Conservation (phyloP, 352 stramenopile genomes). For the Phytophthora sojae region DNA sequence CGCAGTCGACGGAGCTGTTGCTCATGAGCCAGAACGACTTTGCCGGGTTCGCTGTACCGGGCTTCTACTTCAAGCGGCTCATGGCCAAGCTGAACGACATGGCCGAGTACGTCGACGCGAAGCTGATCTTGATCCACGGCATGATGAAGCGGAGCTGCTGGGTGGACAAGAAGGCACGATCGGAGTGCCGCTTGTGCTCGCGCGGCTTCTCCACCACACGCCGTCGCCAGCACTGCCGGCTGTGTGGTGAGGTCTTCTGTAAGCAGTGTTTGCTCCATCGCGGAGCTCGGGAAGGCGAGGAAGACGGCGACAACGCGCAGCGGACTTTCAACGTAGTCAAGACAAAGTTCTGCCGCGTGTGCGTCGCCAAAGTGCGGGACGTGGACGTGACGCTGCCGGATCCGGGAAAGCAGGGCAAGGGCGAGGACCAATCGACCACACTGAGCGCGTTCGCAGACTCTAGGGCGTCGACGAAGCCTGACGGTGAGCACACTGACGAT, state of each 20-base stretch:
- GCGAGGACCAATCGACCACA: slow-evolving; percentile 5
- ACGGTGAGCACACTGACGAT: slow-evolving; percentile 31
- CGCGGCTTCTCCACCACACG: slow-evolving; percentile 59
- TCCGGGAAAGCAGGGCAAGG: slow-evolving; percentile 18
- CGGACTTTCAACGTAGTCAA: slow-evolving; percentile 51
- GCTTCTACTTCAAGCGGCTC: slow-evolving; percentile 49
- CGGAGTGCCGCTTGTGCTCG: slow-evolving; percentile 64
- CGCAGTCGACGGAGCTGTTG: slow-evolving; percentile 55
- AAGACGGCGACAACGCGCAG: slow-evolving; percentile 15
- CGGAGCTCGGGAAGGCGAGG: slow-evolving; percentile 28
- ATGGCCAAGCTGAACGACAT: slow-evolving; percentile 62
- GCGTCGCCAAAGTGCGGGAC: slow-evolving; percentile 56
- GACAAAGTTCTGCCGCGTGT: slow-evolving; percentile 70
- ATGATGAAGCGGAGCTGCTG: slow-evolving; percentile 54
- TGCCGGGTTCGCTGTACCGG: slow-evolving; percentile 37
- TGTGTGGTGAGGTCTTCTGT: slow-evolving; percentile 83
- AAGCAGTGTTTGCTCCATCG: slow-evolving; percentile 64
- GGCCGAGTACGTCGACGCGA: slow-evolving; percentile 57
- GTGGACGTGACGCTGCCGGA: slow-evolving; percentile 34
- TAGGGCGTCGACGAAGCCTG: slow-evolving; percentile 26
- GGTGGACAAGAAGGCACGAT: slow-evolving; percentile 56
- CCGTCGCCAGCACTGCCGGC: slow-evolving; percentile 72
- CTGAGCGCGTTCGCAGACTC: slow-evolving; percentile 29
- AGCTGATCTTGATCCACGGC: slow-evolving; percentile 54
- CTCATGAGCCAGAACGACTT: slow-evolving; percentile 64